A percentile compares a stretch with the other conserved stretches of the same genome.
Conservation (phyloP, 305 asterid genomes). For the Ajuga reptans region DNA sequence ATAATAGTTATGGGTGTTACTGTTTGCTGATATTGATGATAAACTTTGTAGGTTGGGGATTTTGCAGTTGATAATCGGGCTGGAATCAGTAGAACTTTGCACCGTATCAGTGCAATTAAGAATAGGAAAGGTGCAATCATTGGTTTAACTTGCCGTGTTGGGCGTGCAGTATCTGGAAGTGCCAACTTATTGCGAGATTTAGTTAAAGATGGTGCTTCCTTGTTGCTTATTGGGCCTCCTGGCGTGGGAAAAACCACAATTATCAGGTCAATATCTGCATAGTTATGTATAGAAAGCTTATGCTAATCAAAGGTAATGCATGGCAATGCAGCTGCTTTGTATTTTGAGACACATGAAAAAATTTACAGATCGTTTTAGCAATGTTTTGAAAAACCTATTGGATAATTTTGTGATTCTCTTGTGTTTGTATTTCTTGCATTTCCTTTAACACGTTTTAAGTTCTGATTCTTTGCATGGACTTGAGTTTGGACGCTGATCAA, state of each 20-base stretch:
- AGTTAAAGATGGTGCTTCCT: constrained; percentile 66
- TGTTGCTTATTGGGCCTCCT: constrained; percentile 92
- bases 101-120: constrained; percentile 80
- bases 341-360: background rate
- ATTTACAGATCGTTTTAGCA: background rate
- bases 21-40: constrained; percentile 15
- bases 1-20: background rate
- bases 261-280: constrained; percentile 50
- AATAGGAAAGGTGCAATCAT: constrained; percentile 71
- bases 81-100: constrained; percentile 85
- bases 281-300: background rate
- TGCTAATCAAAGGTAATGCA: background rate
- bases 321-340: background rate
- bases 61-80: constrained; percentile 90
- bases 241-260: constrained; percentile 95
- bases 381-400: background rate
- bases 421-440: background rate
- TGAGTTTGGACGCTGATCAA: background rate
- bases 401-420: background rate
- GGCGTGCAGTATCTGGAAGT: constrained; percentile 84
- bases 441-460: background rate
- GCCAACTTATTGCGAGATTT: constrained; percentile 74
- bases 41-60: constrained; percentile 63
- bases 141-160: constrained; percentile 89
- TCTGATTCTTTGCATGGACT: background rate